These are phyloP conservation scores for Rhazya stricta DNA, from an alignment of 257 asterid genomes.

Conservation along the genomic window DNA sequence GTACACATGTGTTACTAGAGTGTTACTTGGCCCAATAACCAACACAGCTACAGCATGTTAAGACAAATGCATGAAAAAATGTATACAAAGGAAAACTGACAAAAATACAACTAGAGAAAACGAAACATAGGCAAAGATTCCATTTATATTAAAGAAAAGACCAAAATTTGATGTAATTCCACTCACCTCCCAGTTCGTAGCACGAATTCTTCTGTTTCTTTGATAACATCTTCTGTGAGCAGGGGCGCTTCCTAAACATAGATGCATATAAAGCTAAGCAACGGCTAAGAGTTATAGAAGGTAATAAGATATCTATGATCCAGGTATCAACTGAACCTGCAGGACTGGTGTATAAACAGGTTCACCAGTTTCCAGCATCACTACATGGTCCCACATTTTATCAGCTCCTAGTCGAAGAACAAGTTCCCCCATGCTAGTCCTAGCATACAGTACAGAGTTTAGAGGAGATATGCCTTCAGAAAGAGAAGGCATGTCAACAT, in stretches of 20 bases:
- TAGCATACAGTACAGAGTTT: slow-evolving; percentile 54
- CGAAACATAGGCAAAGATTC: neutral
- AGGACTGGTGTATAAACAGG: slow-evolving; percentile 79
- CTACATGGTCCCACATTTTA: slow-evolving; percentile 52
- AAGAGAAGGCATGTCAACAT: slow-evolving; percentile 31
- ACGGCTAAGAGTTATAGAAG: slow-evolving; percentile 16
- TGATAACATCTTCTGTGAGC: slow-evolving; percentile 90
- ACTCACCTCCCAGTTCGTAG: slow-evolving; percentile 91
- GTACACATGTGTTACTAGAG: neutral
- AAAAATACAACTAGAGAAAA: neutral
- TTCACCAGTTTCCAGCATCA: slow-evolving; percentile 94
- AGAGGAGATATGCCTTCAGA: slow-evolving; percentile 42
- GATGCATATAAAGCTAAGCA: slow-evolving; percentile 23
- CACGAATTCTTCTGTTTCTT: slow-evolving; percentile 97
- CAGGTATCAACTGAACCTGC: slow-evolving; percentile 59
- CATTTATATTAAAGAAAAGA: neutral
- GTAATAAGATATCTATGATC: slow-evolving; percentile 15
- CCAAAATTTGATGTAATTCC: neutral
- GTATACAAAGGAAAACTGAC: neutral
- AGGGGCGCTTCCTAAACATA: slow-evolving; percentile 76
- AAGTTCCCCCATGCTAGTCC: slow-evolving; percentile 63
- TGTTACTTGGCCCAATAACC: neutral
- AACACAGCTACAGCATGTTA: neutral
- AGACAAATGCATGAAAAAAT: neutral
- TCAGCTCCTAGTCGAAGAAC: slow-evolving; percentile 91